Evolutionary conservation across 164 flowering plant genomes (phyloP).

Genomic region (Annona squamosa): DNA sequence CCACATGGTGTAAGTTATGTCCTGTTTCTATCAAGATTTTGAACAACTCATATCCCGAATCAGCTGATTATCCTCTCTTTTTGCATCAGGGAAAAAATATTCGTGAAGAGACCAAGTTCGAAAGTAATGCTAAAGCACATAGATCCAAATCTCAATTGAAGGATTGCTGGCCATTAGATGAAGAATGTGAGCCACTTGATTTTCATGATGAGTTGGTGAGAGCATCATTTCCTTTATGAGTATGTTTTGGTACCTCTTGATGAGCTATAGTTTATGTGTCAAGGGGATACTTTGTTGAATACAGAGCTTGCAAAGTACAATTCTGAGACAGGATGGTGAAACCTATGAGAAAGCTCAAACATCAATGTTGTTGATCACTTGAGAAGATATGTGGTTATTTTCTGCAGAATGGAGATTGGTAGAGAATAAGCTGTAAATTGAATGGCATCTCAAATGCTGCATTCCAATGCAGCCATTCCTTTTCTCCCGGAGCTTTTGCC

Average conservation of each 20-base stretch:
- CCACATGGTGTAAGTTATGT: constrained; percentile 70
- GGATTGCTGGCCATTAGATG: constrained; percentile 17
- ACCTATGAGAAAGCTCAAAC: not conserved
- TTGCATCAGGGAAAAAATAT: constrained; percentile 48
- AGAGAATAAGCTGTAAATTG: too few relatives aligned
- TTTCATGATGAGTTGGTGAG: constrained; percentile 68
- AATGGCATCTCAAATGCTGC: too few relatives aligned
- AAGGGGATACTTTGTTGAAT: not conserved
- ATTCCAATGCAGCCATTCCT: too few relatives aligned
- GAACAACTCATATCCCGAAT: constrained; percentile 5
- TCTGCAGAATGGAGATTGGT: too few relatives aligned
- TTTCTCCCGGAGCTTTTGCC: too few relatives aligned
- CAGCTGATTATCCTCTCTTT: constrained; percentile 1
- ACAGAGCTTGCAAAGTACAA: not conserved
- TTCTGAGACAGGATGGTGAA: not conserved
- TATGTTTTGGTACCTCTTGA: not conserved
- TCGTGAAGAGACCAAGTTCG: constrained; percentile 32
- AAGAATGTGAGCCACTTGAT: constrained; percentile 31
- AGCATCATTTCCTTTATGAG: not conserved
- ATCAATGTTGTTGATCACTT: not conserved
- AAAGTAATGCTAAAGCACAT: constrained; percentile 22
- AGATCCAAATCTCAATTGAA: constrained; percentile 17
- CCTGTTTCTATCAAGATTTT: constrained; percentile 9
- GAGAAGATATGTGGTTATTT: not conserved
- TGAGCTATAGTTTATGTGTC: not conserved